phyloP scores from a whole-genome alignment of 1,284 basidiomycete genomes.

The Cryptococcus amylolentus region DNA sequence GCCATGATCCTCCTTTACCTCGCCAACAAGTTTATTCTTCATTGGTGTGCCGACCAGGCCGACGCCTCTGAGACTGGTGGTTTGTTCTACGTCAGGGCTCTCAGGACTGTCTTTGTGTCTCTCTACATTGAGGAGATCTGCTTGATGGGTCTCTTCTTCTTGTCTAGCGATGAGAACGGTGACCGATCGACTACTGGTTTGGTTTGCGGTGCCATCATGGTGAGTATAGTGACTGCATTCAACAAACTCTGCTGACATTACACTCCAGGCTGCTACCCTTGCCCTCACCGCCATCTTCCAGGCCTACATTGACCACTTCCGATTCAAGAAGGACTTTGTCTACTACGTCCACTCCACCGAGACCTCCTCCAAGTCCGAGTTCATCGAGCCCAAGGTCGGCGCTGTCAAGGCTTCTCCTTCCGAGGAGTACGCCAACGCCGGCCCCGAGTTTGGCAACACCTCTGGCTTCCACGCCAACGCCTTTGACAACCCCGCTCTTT shows the following conservation, averaged over 20 bases:
- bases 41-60: constrained; percentile 48
- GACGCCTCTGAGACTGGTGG: constrained; percentile 48
- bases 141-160: constrained; percentile 48
- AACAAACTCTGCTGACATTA: neutral
- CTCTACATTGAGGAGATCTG: constrained; percentile 48
- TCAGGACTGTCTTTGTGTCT: constrained; percentile 47
- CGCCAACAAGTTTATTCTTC: constrained; percentile 48
- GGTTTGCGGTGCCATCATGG: constrained; percentile 47
- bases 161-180: constrained; percentile 30
- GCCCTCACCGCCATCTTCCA: constrained; percentile 40
- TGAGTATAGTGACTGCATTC: constrained; percentile 12
- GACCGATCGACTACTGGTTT: constrained; percentile 38
- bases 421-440: constrained; percentile 29
- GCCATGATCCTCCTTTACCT: constrained; percentile 44
- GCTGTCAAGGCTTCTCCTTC: constrained; percentile 11
- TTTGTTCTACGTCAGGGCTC: constrained; percentile 48
- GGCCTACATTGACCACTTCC: constrained; percentile 43
- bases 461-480: constrained; percentile 40
- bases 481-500: constrained; percentile 50
- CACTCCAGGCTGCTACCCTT: constrained; percentile 28
- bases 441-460: constrained; percentile 38
- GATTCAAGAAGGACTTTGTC: constrained; percentile 37
- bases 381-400: constrained; percentile 19
- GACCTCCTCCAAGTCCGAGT: constrained; percentile 13
- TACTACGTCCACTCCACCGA: constrained; percentile 31